Base-by-base conservation (phyloP, 345 rosid species). In the Rhizophora apiculata region DNA sequence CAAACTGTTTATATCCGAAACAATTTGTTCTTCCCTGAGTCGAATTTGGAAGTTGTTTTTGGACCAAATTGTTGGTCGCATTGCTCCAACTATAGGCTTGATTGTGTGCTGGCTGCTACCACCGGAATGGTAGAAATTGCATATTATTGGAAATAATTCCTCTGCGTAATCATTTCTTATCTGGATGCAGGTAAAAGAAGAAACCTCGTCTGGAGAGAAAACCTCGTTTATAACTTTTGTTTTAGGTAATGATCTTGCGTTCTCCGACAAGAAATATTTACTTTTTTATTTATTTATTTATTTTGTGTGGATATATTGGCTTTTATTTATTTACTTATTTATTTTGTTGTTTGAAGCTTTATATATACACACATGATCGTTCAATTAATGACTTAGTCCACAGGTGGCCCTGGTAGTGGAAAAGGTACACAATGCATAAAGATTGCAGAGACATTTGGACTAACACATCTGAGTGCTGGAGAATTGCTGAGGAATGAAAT, bases 181-280 rank as follows among this genome's bases (percentile, higher is more conserved):
- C 36, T 74, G 64, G 58, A 16, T 76, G 80, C 85, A 89, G 94
- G 83, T 68, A 60, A 68, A 63, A 66, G 74, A 67, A 63, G 82
- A 73, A 71, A 10, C 56, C 53, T 74, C 65, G 19, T 49, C 65
- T 68, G 76, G 78, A 70, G 86, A 73, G 76, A 86, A 77, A 78
- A 64, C 75, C 72, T 91, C 85, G 26, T 89, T 87, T 74, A 88
- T 91, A 59, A 85, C 90, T 63, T 94, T 94, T 77, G 97, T 94
- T 52, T 70, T 94, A 55, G 98, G 98, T 89, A 68, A 79, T 74
- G 37, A 20, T 65, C 62, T 31, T 13, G 16, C 46, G 21, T 67
- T 61, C 49, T 56, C 31, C 11, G 24, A 56, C 29, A 9, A 24
- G 29, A 24, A 24, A 56, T 24, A 9, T 26, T 20, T 51, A 19